phyloP scores from a whole-genome alignment of 139 green algal genomes.

The Closterium sp. region DNA sequence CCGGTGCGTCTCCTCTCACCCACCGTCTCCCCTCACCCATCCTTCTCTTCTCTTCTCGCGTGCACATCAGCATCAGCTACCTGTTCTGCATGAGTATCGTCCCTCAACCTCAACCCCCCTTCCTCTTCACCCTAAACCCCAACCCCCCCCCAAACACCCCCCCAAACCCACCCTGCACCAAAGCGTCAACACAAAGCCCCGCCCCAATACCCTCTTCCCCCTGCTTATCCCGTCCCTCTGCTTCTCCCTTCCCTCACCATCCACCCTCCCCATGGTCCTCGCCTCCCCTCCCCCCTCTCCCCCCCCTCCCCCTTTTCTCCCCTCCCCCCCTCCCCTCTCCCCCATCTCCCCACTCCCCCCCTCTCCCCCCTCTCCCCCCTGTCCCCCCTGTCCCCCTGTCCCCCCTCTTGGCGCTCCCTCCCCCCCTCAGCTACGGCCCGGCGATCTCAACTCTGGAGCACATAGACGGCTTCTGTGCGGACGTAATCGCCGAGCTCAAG shows the following conservation, averaged over 20 bases:
- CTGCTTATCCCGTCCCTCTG: background rate
- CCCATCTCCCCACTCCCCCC: background rate
- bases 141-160: no score
- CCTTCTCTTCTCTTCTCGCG: background rate
- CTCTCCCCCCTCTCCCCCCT: background rate
- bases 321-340: background rate
- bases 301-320: background rate
- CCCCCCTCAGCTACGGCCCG: conserved; percentile 27
- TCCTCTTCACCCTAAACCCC: background rate
- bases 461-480: conserved; percentile 43
- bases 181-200: no score
- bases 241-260: background rate
- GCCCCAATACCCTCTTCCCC: no score
- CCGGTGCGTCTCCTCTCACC: conserved; percentile 2
- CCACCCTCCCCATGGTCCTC: no score
- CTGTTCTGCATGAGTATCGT: no score
- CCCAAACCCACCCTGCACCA: no score
- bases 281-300: no score
- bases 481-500: conserved; percentile 39
- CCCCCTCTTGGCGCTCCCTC: background rate
- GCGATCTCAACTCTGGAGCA: conserved; percentile 21
- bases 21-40: background rate
- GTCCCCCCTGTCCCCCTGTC: background rate
- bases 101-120: background rate
- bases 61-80: no score